Percentiles rank a stretch among this genome's conserved stretches.
These are phyloP conservation scores for Colletotrichum higginsianum DNA, from an alignment of 2,329 filamentous ascomycete genomes.

Conservation along the genomic window DNA sequence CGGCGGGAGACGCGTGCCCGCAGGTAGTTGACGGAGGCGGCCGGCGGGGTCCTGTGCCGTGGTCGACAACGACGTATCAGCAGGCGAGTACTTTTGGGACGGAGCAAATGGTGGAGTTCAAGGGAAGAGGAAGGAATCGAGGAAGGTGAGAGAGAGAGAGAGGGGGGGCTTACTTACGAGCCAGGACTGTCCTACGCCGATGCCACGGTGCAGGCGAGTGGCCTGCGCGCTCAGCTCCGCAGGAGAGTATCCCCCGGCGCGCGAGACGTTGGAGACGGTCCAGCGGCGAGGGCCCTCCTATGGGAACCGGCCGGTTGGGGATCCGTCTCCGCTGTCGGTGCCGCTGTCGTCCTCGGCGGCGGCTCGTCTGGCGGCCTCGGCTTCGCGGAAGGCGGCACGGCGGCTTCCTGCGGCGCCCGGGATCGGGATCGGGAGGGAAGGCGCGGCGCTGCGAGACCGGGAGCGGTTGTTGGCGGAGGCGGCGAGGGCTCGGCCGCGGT, in stretches of 20 bases:
- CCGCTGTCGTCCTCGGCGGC: neutral
- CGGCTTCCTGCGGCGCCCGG: slow-evolving; percentile 16
- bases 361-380: slow-evolving; percentile 10
- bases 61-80: neutral
- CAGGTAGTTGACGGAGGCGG: slow-evolving; percentile 31
- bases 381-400: slow-evolving; percentile 8
- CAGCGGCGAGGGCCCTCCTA: slow-evolving; percentile 35
- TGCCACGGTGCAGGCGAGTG: slow-evolving; percentile 17
- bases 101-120: too few relatives aligned
- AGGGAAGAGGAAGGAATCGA: too few relatives aligned
- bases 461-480: neutral
- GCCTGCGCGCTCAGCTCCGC: slow-evolving; percentile 26
- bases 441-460: slow-evolving; percentile 1
- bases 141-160: neutral
- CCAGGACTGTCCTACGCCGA: slow-evolving; percentile 23
- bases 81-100: neutral
- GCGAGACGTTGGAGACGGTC: slow-evolving; percentile 36
- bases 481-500: neutral
- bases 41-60: slow-evolving; percentile 30
- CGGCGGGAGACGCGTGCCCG: slow-evolving; percentile 22
- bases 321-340: neutral
- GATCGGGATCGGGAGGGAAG: slow-evolving; percentile 21
- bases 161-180: neutral
- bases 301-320: slow-evolving; percentile 7
- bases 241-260: slow-evolving; percentile 25